These are phyloP conservation scores for Mrakia frigida DNA, from an alignment of 768 basidiomycete species.

Conservation along the genomic window DNA sequence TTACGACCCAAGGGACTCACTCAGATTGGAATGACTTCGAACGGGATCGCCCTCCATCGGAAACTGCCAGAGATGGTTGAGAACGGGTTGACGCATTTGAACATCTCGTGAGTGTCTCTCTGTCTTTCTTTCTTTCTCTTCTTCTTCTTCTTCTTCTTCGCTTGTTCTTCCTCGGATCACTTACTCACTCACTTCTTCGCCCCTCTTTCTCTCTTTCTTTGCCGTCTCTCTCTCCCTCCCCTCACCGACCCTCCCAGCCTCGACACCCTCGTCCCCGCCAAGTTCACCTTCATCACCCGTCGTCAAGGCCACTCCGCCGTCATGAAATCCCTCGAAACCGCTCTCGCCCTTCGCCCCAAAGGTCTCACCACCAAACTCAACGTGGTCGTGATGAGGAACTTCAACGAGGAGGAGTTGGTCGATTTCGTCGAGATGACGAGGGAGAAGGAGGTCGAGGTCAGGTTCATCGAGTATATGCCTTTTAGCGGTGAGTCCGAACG, in stretches of 20 bases:
- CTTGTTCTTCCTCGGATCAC: neutral
- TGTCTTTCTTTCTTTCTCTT: neutral
- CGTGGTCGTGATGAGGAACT: constrained; percentile 70
- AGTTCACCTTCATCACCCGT: constrained; percentile 81
- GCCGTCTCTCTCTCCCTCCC: neutral
- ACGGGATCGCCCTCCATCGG: constrained; percentile 68
- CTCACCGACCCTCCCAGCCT: constrained; percentile 53
- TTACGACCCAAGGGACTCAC: constrained; percentile 60
- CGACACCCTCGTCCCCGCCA: constrained; percentile 78
- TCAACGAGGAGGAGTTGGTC: constrained; percentile 74
- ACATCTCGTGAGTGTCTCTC: constrained; percentile 50
- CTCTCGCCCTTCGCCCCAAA: constrained; percentile 47
- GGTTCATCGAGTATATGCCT: constrained; percentile 91
- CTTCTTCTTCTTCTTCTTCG: too few relatives aligned
- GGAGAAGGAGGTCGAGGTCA: constrained; percentile 59
- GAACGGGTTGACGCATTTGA: constrained; percentile 71
- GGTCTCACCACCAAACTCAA: constrained; percentile 61
- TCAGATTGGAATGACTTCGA: constrained; percentile 80
- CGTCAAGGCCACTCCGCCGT: constrained; percentile 70
- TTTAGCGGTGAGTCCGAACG: constrained; percentile 60
- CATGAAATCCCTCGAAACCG: constrained; percentile 59
- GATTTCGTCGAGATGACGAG: constrained; percentile 75
- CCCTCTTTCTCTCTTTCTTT: neutral
- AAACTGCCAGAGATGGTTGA: constrained; percentile 62
- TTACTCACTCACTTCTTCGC: neutral